Evolutionary conservation across 75 land plant species (phyloP).

Genomic region (Chamaecyparis obtusa): DNA sequence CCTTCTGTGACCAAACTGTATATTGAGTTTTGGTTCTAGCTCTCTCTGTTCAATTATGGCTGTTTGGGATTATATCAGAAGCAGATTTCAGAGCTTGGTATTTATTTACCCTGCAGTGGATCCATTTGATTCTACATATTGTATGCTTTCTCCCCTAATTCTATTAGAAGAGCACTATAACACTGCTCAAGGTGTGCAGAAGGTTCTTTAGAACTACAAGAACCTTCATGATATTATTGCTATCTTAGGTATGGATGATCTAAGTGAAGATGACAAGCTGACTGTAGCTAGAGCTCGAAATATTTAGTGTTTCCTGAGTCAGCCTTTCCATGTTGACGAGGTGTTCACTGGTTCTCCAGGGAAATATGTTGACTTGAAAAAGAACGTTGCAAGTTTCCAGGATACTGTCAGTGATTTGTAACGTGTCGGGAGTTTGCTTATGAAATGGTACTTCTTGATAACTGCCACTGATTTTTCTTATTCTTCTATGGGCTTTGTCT

Average conservation of each 20-base stretch:
- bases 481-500: too few relatives aligned
- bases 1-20: too few relatives aligned
- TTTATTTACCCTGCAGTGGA: slow-evolving; percentile 97
- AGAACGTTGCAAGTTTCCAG: slow-evolving; percentile 87
- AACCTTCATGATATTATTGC: slow-evolving; percentile 97
- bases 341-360: slow-evolving; percentile 96
- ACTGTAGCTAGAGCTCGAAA: slow-evolving; percentile 94
- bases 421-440: too few relatives aligned
- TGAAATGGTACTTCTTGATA: too few relatives aligned
- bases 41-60: too few relatives aligned
- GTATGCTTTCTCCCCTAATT: slow-evolving; percentile 89
- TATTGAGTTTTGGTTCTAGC: too few relatives aligned
- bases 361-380: slow-evolving; percentile 94
- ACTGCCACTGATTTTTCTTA: too few relatives aligned
- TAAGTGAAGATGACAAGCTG: slow-evolving; percentile 92
- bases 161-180: slow-evolving; percentile 92
- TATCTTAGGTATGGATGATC: slow-evolving; percentile 97
- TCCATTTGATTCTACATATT: slow-evolving; percentile 93
- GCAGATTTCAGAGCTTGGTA: slow-evolving; percentile 98
- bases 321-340: slow-evolving; percentile 98
- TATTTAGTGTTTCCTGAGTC: slow-evolving; percentile 88
- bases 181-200: slow-evolving; percentile 93
- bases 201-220: slow-evolving; percentile 92
- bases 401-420: too few relatives aligned
- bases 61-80: too few relatives aligned